Evolutionary conservation across 2,329 filamentous ascomycete genomes (phyloP).

Genomic region (Neonectria faginata): DNA sequence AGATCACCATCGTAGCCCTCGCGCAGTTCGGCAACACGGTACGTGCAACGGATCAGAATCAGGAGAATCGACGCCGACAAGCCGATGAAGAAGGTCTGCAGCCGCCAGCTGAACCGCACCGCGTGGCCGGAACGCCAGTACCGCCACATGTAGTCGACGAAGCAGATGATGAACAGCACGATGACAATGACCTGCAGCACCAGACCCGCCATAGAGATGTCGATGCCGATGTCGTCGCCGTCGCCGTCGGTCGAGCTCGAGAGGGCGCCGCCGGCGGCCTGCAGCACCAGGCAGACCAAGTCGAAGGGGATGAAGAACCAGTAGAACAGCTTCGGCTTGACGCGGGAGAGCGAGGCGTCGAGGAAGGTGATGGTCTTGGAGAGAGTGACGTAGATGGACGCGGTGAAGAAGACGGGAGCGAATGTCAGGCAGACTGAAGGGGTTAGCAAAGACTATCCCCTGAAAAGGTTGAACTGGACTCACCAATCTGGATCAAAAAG

Average conservation of each 20-base stretch:
- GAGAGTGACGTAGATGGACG: slow-evolving; percentile 75
- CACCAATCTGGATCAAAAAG: slow-evolving; percentile 74
- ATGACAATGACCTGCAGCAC: slow-evolving; percentile 69
- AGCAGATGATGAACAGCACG: slow-evolving; percentile 61
- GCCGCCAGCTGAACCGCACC: slow-evolving; percentile 43
- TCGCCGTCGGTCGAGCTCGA: slow-evolving; percentile 57
- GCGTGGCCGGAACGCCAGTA: slow-evolving; percentile 48
- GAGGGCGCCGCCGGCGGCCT: slow-evolving; percentile 67
- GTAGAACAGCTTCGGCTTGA: slow-evolving; percentile 57
- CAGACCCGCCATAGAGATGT: slow-evolving; percentile 63
- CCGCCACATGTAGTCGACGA: slow-evolving; percentile 63
- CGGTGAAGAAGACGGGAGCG: slow-evolving; percentile 62
- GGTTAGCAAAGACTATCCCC: background rate
- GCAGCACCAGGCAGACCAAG: slow-evolving; percentile 66
- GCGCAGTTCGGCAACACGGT: slow-evolving; percentile 73
- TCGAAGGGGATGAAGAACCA: slow-evolving; percentile 67
- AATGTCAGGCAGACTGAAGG: slow-evolving; percentile 66
- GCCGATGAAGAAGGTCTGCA: slow-evolving; percentile 61
- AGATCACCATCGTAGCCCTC: slow-evolving; percentile 70
- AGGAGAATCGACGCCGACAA: slow-evolving; percentile 66
- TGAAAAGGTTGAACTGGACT: slow-evolving; percentile 31
- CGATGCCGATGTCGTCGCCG: slow-evolving; percentile 51
- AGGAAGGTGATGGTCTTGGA: slow-evolving; percentile 56
- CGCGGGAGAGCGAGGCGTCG: slow-evolving; percentile 54
- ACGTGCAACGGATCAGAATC: slow-evolving; percentile 72